Conservation (phyloP, 345 rosid species). For the Cardiospermum halicacabum region DNA sequence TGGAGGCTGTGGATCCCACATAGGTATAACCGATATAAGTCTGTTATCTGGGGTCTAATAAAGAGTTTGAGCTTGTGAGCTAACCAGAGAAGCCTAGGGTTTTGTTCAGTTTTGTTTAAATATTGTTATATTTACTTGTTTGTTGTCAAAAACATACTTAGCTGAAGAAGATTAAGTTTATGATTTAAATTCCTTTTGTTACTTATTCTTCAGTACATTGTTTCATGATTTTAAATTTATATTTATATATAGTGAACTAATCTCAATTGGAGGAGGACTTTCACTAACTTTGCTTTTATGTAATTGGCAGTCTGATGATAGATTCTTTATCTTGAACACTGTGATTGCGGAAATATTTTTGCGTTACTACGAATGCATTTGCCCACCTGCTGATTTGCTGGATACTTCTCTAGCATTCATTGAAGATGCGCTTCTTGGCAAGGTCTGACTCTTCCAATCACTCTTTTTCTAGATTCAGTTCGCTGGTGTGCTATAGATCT, state of each 20-base stretch:
- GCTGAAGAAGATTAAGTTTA: background rate
- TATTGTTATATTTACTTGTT: background rate
- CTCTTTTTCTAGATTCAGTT: background rate
- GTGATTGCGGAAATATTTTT: conserved; percentile 60
- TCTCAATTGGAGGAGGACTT: background rate
- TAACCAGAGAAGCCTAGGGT: background rate
- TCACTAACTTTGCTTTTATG: conserved; percentile 17
- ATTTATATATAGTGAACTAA: background rate
- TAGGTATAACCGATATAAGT: no score
- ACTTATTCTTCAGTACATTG: background rate
- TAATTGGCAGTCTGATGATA: conserved; percentile 55
- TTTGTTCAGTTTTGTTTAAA: background rate
- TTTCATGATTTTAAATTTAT: background rate
- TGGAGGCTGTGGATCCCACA: no score
- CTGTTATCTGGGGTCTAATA: no score
- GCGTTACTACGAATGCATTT: conserved; percentile 51
- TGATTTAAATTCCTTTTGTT: background rate
- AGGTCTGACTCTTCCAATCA: conserved; percentile 46
- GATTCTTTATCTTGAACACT: conserved; percentile 60
- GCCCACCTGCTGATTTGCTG: conserved; percentile 38
- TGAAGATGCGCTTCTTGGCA: conserved; percentile 58
- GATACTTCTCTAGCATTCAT: conserved; percentile 57
- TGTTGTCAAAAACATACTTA: background rate
- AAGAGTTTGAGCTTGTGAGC: no score
- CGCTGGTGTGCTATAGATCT: background rate